Base-by-base conservation (phyloP, 2,329 filamentous ascomycete species). In the Fusarium sarcochroum region DNA sequence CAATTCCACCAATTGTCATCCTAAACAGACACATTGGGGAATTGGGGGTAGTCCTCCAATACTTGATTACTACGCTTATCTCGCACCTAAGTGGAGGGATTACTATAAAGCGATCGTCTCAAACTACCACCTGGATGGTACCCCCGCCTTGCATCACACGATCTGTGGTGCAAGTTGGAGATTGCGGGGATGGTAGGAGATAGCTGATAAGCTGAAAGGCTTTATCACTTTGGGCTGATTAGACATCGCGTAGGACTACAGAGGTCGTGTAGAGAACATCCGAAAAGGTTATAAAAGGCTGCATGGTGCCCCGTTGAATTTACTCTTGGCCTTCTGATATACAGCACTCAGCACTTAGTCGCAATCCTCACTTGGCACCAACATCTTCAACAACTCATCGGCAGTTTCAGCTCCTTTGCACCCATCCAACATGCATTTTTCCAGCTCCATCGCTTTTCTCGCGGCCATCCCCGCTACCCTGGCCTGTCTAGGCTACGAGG, bases 401-500 rank as follows among this genome's bases (percentile, higher is more conserved):
- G 15, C 23, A 17, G 11, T 2, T 7, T 6, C 7, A 8, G 7
- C 11, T 2, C 9, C 6, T 17, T 25, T 35, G 7, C 2, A 2
- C 17, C 15, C 8, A 14, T 17, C 7, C 21, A 27, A 3, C 11
- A 62, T 63, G 59, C 20, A 62, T 15, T 56, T 63, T n/a, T 35
- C 58, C 35, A 60, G 60, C 60, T 52, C 73, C 46, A 3, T 73
- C 45, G 40, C 71, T 11, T 10, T 71, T 23, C 45, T 73, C 23
- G 53, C 64, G 46, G 55, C 63, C 38, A 14, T 73, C 14, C 72
- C 71, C 14, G 64, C 70, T 80, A 82, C 70, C 58, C 60, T 75
- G 53, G 74, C 71, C 14, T 76, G 73, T 56, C 59, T 75, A 32
- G 73, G 73, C 11, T 73, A 71, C 20, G 70, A 68, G 2, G 75